These are phyloP conservation scores for Sclerospora graminicola DNA, from an alignment of 352 stramenopile genomes.

Conservation along the genomic window DNA sequence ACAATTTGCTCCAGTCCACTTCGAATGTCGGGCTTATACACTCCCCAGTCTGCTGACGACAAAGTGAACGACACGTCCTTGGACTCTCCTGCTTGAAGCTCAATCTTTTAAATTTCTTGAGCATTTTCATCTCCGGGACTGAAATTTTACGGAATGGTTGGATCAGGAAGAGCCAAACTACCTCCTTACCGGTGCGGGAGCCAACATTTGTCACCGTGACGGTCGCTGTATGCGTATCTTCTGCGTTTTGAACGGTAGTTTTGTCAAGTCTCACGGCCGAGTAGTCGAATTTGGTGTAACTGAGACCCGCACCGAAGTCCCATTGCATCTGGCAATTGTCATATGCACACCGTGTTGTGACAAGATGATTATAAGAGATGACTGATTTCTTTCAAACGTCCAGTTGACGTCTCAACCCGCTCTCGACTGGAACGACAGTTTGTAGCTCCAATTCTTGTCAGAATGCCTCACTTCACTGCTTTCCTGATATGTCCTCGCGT, in stretches of 20 bases:
- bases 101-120: no score
- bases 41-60: conserved; percentile 40
- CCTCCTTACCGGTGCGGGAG: no score
- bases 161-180: no score
- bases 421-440: conserved; percentile 71
- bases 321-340: conserved; percentile 46
- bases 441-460: conserved; percentile 68
- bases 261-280: no score
- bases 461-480: conserved; percentile 41
- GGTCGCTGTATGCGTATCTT: conserved; percentile 26
- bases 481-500: conserved; percentile 24
- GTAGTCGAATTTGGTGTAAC: no score
- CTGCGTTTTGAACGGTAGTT: no score
- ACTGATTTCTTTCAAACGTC: no score
- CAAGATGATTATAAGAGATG: no score
- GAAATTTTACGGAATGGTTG: no score
- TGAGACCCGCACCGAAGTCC: conserved; percentile 50
- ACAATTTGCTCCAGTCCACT: conserved; percentile 32
- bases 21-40: conserved; percentile 41
- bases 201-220: conserved; percentile 72
- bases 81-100: conserved; percentile 34
- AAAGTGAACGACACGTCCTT: conserved; percentile 32
- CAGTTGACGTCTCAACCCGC: no score
- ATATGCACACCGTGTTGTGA: conserved; percentile 35
- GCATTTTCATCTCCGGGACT: no score